Percentiles rank a stretch among this genome's conserved stretches.
Evolutionary conservation across 2,329 filamentous ascomycete genomes (phyloP).

Genomic region (Calonectria honghensis): DNA sequence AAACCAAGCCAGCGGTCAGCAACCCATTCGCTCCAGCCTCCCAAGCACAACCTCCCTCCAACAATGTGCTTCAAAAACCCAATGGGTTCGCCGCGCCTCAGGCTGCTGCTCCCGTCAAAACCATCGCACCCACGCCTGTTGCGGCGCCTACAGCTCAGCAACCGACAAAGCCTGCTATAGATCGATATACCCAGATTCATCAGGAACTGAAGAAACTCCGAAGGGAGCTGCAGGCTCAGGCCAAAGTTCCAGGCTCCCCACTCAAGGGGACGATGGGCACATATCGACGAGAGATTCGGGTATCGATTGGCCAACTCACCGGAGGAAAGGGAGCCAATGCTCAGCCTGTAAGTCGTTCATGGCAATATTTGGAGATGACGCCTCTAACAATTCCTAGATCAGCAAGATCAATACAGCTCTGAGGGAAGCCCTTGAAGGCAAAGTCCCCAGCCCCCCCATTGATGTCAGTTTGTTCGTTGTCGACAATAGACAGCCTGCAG

Average conservation of each 20-base stretch:
- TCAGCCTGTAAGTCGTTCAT: constrained; percentile 59
- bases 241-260: constrained; percentile 65
- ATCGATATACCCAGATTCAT: constrained; percentile 77
- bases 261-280: constrained; percentile 82
- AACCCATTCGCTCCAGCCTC: constrained; percentile 48
- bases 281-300: constrained; percentile 82
- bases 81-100: constrained; percentile 39
- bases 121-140: constrained; percentile 8
- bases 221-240: constrained; percentile 76
- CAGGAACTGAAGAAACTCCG: constrained; percentile 80
- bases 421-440: constrained; percentile 71
- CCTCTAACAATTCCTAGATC: constrained; percentile 55
- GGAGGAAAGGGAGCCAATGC: constrained; percentile 78
- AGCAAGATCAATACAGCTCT: constrained; percentile 65
- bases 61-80: constrained; percentile 45
- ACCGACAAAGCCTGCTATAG: constrained; percentile 49
- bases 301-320: constrained; percentile 83
- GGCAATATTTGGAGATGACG: background rate
- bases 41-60: constrained; percentile 40
- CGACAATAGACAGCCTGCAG: constrained; percentile 66
- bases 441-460: constrained; percentile 71
- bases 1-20: constrained; percentile 48
- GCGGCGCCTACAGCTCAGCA: constrained; percentile 39
- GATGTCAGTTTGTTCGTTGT: constrained; percentile 74
- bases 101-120: constrained; percentile 21